A percentile compares a stretch with the other conserved stretches of the same genome.
phyloP scores from a whole-genome alignment of 169 alveolate genomes.

The Perkinsus chesapeaki region DNA sequence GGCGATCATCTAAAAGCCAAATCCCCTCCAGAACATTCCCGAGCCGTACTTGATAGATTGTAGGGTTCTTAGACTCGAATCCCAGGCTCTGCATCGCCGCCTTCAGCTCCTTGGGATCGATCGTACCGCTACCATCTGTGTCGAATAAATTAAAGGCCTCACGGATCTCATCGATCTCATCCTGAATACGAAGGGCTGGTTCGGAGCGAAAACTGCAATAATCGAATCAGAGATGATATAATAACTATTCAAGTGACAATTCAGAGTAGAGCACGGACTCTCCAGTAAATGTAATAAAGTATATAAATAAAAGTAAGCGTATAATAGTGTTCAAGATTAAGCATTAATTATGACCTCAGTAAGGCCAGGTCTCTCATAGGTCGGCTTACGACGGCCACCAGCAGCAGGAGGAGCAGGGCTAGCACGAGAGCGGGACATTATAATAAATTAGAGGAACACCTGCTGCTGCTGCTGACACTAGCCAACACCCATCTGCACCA shows the following conservation, averaged over 20 bases:
- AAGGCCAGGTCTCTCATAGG: conserved; percentile 37
- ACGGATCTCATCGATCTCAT: conserved; percentile 95
- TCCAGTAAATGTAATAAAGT: no score
- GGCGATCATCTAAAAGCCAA: conserved; percentile 71
- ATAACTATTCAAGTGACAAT: no score
- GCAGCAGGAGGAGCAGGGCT: conserved; percentile 17
- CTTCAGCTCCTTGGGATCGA: conserved; percentile 97
- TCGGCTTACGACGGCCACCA: conserved; percentile 15
- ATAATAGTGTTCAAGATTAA: no score
- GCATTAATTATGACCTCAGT: conserved; percentile 8
- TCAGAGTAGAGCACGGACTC: no score
- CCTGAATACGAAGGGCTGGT: no score
- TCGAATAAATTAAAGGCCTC: conserved; percentile 98
- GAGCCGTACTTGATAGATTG: conserved; percentile 72
- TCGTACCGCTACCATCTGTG: conserved; percentile 95
- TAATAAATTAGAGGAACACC: background rate
- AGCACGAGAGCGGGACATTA: background rate
- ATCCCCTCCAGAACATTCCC: background rate
- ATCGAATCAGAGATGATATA: no score
- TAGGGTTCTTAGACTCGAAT: conserved; percentile 95
- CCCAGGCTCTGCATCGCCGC: conserved; percentile 99
- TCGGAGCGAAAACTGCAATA: no score
- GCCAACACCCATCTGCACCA: no score
- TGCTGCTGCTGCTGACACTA: no score
- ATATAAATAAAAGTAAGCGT: no score